Conservation (phyloP, 306 rosid species). For the Begonia loranthoides region DNA sequence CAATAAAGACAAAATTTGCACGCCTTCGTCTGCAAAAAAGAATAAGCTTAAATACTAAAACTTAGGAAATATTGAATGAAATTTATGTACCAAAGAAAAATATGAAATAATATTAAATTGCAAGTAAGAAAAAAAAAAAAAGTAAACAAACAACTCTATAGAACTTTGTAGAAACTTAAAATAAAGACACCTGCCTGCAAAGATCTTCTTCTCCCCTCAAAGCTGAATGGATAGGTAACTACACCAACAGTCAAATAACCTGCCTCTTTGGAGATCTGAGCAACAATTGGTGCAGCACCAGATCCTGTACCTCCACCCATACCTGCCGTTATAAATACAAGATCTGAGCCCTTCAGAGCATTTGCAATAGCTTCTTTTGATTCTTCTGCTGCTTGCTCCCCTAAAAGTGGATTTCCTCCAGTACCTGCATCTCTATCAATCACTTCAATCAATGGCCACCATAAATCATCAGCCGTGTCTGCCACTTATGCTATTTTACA, state of each 20-base stretch:
- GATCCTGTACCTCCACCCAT: constrained; percentile 99
- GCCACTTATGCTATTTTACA: too few species aligned
- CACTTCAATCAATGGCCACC: constrained; percentile 7
- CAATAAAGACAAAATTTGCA: too few species aligned
- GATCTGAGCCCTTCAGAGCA: constrained; percentile 92
- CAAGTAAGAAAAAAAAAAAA: too few species aligned
- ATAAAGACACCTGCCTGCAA: constrained; percentile 60
- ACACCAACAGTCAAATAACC: constrained; percentile 98
- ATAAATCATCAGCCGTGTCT: too few species aligned
- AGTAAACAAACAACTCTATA: too few species aligned
- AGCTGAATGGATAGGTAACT: constrained; percentile 87
- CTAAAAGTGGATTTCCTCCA: constrained; percentile 94
- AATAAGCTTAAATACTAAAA: too few species aligned
- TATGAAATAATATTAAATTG: too few species aligned
- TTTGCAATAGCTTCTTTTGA: constrained; percentile 76
- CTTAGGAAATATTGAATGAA: too few species aligned
- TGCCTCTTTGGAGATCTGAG: constrained; percentile 87
- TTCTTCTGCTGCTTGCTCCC: constrained; percentile 98
- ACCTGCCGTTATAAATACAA: constrained; percentile 94
- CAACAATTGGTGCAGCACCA: constrained; percentile 98
- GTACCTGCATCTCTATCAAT: constrained; percentile 73
- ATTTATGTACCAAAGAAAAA: too few species aligned
- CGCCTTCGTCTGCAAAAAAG: too few species aligned
- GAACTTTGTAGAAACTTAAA: too few species aligned
- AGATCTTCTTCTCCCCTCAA: constrained; percentile 97